A percentile compares a stretch with the other conserved stretches of the same genome.
phyloP scores from a whole-genome alignment of 805 yeast species.

The Saturnispora silvae region DNA sequence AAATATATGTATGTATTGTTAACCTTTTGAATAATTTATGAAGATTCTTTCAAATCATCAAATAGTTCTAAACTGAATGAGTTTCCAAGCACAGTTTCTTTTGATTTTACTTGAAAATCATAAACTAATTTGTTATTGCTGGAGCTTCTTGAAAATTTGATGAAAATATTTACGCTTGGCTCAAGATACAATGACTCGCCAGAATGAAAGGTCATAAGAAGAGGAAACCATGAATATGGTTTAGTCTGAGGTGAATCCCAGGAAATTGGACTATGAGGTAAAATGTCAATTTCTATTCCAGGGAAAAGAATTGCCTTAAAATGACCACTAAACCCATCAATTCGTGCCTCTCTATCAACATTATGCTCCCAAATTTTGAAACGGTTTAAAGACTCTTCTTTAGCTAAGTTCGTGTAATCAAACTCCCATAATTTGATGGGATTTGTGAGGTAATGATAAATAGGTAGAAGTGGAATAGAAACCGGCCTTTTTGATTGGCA shows the following conservation, averaged over 20 bases:
- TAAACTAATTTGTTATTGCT: too few species aligned
- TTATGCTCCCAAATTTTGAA: too few species aligned
- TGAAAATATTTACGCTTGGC: too few species aligned
- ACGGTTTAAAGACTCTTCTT: too few species aligned
- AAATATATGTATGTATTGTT: not conserved
- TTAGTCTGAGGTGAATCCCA: slow-evolving; percentile 2
- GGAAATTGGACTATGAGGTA: slow-evolving; percentile 23
- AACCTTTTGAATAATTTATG: not conserved
- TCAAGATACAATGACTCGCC: too few species aligned
- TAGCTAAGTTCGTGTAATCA: not conserved
- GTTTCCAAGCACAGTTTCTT: too few species aligned
- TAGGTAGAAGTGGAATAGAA: slow-evolving; percentile 23
- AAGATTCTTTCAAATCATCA: not conserved
- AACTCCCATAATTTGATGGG: not conserved
- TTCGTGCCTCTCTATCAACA: too few species aligned
- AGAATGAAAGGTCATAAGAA: slow-evolving; percentile 32
- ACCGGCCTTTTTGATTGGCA: slow-evolving; percentile 11
- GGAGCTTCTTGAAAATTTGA: too few species aligned
- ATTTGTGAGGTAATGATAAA: not conserved
- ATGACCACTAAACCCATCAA: slow-evolving; percentile 65
- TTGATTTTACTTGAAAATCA: too few species aligned
- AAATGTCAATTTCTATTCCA: slow-evolving; percentile 42
- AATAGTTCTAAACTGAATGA: too few species aligned
- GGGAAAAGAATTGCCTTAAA: slow-evolving; percentile 63
- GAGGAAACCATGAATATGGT: slow-evolving; percentile 59